These are phyloP conservation scores for Diaporthe amygdali DNA, from an alignment of 2,329 filamentous ascomycete genomes.

Conservation along the genomic window DNA sequence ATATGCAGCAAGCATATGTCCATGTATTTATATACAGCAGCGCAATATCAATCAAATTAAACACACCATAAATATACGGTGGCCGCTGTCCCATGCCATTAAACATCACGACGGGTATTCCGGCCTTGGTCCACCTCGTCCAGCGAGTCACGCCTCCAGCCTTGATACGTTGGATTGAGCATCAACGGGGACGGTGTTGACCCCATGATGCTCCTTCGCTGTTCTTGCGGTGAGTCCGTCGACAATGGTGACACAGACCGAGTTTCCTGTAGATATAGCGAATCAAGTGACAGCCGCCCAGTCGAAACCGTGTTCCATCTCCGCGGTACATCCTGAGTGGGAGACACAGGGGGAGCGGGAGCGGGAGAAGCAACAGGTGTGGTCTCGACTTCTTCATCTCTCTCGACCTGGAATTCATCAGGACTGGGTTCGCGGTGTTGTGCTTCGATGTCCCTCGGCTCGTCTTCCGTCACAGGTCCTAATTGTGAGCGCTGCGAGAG, in stretches of 20 bases:
- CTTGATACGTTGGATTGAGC: not conserved
- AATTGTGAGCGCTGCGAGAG: not conserved
- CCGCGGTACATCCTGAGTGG: not conserved
- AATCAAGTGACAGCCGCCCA: conserved; percentile 4
- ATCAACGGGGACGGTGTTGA: not conserved
- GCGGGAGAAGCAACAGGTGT: not conserved
- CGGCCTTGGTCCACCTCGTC: not conserved
- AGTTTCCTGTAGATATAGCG: not conserved
- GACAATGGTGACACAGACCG: not conserved
- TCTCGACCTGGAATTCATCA: not conserved
- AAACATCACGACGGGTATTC: not conserved
- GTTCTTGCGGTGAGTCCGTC: not conserved
- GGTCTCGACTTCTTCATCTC: not conserved
- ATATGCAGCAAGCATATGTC: not conserved
- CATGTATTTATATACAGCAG: not conserved
- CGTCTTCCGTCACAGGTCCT: not conserved
- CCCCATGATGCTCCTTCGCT: not conserved
- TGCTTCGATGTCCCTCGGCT: not conserved
- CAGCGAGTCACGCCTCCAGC: not conserved
- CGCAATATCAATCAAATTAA: not conserved
- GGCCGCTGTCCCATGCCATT: not conserved
- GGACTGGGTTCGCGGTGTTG: not conserved
- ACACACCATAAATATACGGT: not conserved
- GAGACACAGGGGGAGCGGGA: not conserved
- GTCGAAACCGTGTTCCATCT: not conserved